Base-by-base conservation (phyloP, 768 basidiomycete genomes). In the Mycena vulgaris region DNA sequence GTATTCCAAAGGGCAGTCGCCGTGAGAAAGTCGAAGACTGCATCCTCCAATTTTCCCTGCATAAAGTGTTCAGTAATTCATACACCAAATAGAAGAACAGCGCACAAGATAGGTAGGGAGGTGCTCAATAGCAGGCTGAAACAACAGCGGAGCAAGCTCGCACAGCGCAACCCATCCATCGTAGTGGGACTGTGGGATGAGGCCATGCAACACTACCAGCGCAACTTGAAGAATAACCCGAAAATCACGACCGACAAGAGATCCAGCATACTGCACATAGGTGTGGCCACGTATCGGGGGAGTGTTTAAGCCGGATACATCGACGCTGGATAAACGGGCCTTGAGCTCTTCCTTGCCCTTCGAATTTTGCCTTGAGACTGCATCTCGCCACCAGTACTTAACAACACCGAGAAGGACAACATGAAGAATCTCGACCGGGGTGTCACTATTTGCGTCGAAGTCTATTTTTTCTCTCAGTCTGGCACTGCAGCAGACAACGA, bases 21-120 rank as follows among this genome's bases (percentile, higher is more conserved):
- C 5, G 70, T 47, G 3, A 86, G 78, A 58, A 86, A 84, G 23
- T 80, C 59, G 5, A 82, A 51, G 37, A 86, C 84, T 28, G 76
- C 76, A 2, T 64, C 23, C 47, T 76, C 40, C 0, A 85, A 71
- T 5, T 33, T 37, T 21, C 2, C 31, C 57, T 59, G 19, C 5
- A 8, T 42, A 16, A 16, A 23, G 23, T 13, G n/a, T n/a, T n/a
- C n/a, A n/a, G 8, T 40, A 3, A 57, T n/a, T 16, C n/a, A 25
- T 17, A 10, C 16, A 25, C n/a, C 13, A 8, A 6, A 57, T 40
- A 40, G 9, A 8, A 48, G 16, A 40, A 39, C 37, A 8, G 19
- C 57, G 14, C 11, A 59, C 57, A 37, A 45, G 13, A 21, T 59
- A 59, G 5, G 23, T 17, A 5, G n/a, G 8, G 5, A 47, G 6